Conservation (phyloP, 306 rosid species). For the Vigna nakashimae region DNA sequence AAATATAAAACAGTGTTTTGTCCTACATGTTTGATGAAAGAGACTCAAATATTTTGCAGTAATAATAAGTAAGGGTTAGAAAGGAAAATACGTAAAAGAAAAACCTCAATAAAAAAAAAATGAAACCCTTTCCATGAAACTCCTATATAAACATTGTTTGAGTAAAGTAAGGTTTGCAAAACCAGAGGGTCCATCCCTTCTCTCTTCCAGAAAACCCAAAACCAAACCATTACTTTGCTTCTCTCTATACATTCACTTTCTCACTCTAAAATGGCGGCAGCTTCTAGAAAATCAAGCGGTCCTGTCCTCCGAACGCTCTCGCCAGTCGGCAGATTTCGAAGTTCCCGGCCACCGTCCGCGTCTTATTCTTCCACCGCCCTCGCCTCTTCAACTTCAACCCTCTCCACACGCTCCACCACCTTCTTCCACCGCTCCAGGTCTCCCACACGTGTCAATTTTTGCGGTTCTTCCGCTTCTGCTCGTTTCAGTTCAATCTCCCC, state of each 20-base stretch:
- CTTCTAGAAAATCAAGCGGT: slow-evolving; percentile 65
- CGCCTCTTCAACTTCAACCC: slow-evolving; percentile 67
- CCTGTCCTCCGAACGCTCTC: slow-evolving; percentile 57
- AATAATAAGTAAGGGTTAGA: slow-evolving; percentile 15
- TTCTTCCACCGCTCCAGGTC: slow-evolving; percentile 62
- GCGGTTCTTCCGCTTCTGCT: slow-evolving; percentile 56
- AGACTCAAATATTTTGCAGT: not conserved
- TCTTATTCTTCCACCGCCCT: slow-evolving; percentile 58
- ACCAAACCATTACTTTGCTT: not conserved
- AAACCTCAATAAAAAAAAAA: slow-evolving; percentile 36
- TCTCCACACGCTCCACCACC: slow-evolving; percentile 56
- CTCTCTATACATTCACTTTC: not conserved
- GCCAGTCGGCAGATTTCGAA: slow-evolving; percentile 55
- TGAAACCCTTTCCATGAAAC: not conserved
- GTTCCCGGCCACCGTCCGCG: slow-evolving; percentile 22
- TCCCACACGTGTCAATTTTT: slow-evolving; percentile 58
- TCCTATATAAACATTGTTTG: slow-evolving; percentile 62
- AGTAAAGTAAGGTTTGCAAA: slow-evolving; percentile 66
- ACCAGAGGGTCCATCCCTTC: slow-evolving; percentile 49
- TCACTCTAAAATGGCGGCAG: slow-evolving; percentile 65
- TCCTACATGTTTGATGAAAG: too few species aligned
- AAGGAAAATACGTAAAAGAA: not conserved
- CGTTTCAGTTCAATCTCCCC: slow-evolving; percentile 68
- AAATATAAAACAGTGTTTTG: too few species aligned
- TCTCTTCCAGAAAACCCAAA: not conserved